phyloP scores from a whole-genome alignment of 2,329 filamentous ascomycete species.

The Neofusicoccum sp. region DNA sequence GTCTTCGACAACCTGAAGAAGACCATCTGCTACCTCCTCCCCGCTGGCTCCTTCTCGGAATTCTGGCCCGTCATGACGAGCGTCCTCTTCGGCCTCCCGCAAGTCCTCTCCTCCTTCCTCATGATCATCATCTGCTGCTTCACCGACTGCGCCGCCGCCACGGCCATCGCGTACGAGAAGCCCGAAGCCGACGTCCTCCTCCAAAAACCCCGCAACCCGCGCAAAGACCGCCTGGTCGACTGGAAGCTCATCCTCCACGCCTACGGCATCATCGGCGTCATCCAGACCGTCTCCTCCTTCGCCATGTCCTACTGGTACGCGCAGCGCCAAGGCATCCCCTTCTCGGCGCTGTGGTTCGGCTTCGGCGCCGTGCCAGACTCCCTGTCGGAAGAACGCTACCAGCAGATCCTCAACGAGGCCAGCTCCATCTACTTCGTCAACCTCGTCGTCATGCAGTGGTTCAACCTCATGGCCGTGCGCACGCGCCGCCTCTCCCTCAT shows the following conservation, averaged over 20 bases:
- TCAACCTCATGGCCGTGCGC: conserved; percentile 69
- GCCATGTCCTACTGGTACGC: conserved; percentile 49
- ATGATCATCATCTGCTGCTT: conserved; percentile 65
- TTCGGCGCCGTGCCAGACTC: conserved; percentile 57
- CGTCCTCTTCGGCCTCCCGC: conserved; percentile 68
- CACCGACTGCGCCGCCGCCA: conserved; percentile 72
- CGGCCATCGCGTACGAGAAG: conserved; percentile 71
- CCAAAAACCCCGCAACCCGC: conserved; percentile 65
- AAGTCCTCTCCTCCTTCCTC: conserved; percentile 70
- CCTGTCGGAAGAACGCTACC: conserved; percentile 52
- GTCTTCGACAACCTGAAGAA: conserved; percentile 82
- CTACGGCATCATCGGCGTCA: conserved; percentile 67
- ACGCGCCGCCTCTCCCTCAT: conserved; percentile 62
- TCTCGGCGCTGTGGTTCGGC: conserved; percentile 66
- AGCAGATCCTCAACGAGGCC: conserved; percentile 59
- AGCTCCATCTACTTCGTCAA: conserved; percentile 78
- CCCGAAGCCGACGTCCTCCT: conserved; percentile 73
- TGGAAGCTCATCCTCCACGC: conserved; percentile 70
- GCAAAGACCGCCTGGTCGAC: conserved; percentile 70
- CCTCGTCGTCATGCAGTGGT: conserved; percentile 78
- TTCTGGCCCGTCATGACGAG: conserved; percentile 74
- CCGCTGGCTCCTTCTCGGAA: conserved; percentile 71
- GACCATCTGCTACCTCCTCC: conserved; percentile 70
- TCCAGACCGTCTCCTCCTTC: conserved; percentile 42
- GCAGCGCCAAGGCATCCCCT: conserved; percentile 58